Evolutionary conservation across 2,329 filamentous ascomycete genomes (phyloP).

Genomic region (Balansia obtecta): DNA sequence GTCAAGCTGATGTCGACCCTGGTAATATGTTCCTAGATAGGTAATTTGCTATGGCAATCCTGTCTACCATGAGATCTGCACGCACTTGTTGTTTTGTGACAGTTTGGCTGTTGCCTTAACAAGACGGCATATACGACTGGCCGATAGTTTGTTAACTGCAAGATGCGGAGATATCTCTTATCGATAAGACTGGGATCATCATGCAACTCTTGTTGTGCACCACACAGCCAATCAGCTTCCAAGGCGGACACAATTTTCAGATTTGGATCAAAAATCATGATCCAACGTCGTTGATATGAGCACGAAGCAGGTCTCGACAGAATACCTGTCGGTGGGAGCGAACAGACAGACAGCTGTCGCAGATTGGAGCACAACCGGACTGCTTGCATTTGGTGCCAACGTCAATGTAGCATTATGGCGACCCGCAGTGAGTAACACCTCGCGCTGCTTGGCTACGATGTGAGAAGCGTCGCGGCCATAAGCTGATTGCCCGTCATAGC

Average conservation of each 20-base stretch:
- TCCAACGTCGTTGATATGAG: constrained; percentile 14
- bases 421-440: constrained; percentile 48
- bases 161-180: neutral
- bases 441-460: neutral
- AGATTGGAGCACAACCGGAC: constrained; percentile 66
- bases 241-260: constrained; percentile 21
- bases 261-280: constrained; percentile 13
- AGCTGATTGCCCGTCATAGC: constrained; percentile 16
- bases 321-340: constrained; percentile 64
- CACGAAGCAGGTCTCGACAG: constrained; percentile 22
- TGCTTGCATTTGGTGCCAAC: constrained; percentile 82
- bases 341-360: constrained; percentile 84
- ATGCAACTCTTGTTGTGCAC: constrained; percentile 1
- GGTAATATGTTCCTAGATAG: neutral
- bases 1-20: neutral
- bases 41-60: neutral
- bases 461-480: neutral
- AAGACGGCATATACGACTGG: neutral
- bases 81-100: no score
- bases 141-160: neutral
- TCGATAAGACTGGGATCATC: constrained; percentile 2
- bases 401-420: constrained; percentile 83
- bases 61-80: neutral
- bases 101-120: neutral
- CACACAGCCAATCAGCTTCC: constrained; percentile 24